Evolutionary conservation across 805 yeast species (phyloP), one percentile per base, ranked within the genome.

Genomic region (Candida dendrica): DNA sequence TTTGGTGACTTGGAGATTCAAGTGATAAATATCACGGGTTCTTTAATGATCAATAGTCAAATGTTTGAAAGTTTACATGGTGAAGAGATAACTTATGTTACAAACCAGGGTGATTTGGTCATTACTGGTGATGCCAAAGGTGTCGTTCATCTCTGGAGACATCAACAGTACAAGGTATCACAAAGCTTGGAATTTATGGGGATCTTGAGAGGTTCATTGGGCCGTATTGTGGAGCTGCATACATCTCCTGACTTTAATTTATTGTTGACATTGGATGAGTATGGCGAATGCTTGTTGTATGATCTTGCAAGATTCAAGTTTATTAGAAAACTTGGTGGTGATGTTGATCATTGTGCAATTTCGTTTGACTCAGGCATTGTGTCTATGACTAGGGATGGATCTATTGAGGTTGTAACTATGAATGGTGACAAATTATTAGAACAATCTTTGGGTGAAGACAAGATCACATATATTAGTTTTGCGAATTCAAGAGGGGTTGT

Each of bases 271-370:
- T 57, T 76, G 19, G 88, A 83, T 53, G 50, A 42, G 0, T 63
- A 56, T 8, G 91, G 95, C 1, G 57, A 58, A 2, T 74, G 79
- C 2, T 69, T 70, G 16, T 47, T 79, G 4, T 86, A 95, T 91
- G 87, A 86, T 51, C 49, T 78, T 33, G 69, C 78, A 2, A 56
- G 79, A 26, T 67, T 66, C 40, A 70, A 70, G 40, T 68, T 72
- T 35, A 71, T 84, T 3, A 60, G 85, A 42, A 54, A 56, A 32
- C 45, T 56, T 6, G 45, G 53, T 8, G 40, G 46, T 6, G 49
- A 44, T 6, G 63, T 56, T 16, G 47, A 47, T 3, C 55, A 65
- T 14, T 56, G 70, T 4, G 65, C 75, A 3, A 68, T 81, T 19
- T 75, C 83, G 0, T 69, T 73, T 49, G 76, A 72, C 37, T 61